These are phyloP conservation scores for Rhodotorula mucilaginosa DNA, from an alignment of 1,284 basidiomycete species.

Conservation along the genomic window DNA sequence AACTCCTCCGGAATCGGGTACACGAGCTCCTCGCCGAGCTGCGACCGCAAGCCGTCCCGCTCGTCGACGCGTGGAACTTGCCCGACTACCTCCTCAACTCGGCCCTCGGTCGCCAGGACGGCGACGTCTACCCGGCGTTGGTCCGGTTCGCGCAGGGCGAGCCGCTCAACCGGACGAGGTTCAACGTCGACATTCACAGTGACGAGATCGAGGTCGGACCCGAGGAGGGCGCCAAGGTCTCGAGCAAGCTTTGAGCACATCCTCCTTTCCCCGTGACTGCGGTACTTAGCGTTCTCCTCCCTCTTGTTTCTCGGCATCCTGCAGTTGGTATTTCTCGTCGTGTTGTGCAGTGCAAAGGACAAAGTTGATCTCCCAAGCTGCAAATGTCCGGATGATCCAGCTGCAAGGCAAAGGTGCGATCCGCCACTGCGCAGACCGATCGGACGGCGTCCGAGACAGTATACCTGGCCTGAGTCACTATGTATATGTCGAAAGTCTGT, in stretches of 20 bases:
- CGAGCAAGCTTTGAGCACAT: slow-evolving; percentile 11
- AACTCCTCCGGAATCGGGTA: slow-evolving; percentile 45
- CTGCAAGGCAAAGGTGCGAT: no score
- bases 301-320: no score
- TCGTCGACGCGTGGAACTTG: slow-evolving; percentile 49
- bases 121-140: slow-evolving; percentile 38
- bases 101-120: slow-evolving; percentile 48
- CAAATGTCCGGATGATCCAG: no score
- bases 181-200: slow-evolving; percentile 48
- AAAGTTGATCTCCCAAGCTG: no score
- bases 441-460: no score
- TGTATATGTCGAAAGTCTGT: slow-evolving; percentile 42
- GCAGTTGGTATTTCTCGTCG: no score
- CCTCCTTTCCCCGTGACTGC: no score
- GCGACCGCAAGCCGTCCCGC: slow-evolving; percentile 46
- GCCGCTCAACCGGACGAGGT: slow-evolving; percentile 45
- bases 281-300: no score
- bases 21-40: slow-evolving; percentile 48
- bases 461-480: no score
- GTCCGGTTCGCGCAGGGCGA: slow-evolving; percentile 41
- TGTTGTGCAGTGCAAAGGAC: no score
- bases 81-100: slow-evolving; percentile 50
- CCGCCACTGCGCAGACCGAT: no score
- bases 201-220: slow-evolving; percentile 37
- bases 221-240: slow-evolving; percentile 20